A percentile compares a stretch with the other conserved stretches of the same genome.
These are phyloP conservation scores for Cydonia oblonga DNA, from an alignment of 331 rosid species.

Conservation along the genomic window DNA sequence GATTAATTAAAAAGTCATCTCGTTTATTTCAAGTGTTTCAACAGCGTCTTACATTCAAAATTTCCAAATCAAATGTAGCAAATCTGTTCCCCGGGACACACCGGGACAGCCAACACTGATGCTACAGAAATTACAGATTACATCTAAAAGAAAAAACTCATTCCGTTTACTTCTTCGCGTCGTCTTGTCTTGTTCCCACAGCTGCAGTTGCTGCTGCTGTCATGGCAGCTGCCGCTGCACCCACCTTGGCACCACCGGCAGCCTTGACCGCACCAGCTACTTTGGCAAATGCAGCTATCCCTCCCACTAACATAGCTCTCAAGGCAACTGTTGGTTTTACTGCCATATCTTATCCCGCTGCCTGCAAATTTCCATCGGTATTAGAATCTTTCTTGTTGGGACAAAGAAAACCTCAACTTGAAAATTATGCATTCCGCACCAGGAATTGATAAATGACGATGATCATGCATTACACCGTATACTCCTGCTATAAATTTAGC, in stretches of 20 bases:
- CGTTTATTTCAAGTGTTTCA: conserved; percentile 13
- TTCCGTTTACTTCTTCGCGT: conserved; percentile 23
- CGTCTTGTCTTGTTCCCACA: conserved; percentile 49
- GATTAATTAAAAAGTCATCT: not conserved
- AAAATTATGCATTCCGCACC: not conserved
- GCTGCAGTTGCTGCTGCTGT: conserved; percentile 91
- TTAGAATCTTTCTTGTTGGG: not conserved
- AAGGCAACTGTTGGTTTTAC: conserved; percentile 78
- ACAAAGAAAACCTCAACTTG: not conserved
- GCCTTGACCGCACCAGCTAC: conserved; percentile 71
- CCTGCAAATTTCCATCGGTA: conserved; percentile 20
- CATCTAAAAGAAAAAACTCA: not conserved
- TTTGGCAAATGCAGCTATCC: conserved; percentile 81
- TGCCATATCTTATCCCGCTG: conserved; percentile 23
- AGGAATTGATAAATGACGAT: not conserved
- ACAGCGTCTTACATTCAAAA: not conserved
- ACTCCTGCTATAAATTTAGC: no score
- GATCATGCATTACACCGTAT: not conserved
- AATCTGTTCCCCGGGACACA: not conserved
- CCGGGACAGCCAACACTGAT: not conserved
- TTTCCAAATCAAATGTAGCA: not conserved
- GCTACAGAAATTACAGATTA: conserved; percentile 8
- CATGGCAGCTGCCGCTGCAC: conserved; percentile 71
- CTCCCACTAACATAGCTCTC: conserved; percentile 75
- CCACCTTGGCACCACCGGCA: conserved; percentile 72